Base-by-base conservation (phyloP, 805 yeast genomes). In the Gaillardinia entomophila region DNA sequence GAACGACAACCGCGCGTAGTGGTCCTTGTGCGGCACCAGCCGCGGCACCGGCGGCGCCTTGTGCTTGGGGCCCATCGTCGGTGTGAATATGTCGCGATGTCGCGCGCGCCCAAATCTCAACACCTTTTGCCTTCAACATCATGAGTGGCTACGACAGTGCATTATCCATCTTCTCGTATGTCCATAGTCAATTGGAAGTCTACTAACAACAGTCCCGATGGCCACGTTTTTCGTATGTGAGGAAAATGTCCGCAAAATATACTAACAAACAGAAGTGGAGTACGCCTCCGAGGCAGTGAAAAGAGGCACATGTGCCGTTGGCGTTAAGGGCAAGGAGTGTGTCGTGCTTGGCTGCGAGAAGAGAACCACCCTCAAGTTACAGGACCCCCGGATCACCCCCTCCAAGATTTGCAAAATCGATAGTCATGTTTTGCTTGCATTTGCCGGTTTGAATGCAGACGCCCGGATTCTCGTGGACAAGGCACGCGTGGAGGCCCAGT, bases 71-170 rank as follows among this genome's bases (percentile, higher is more conserved):
- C 22, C 22, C 22, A 19, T 19, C n/a, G n/a, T n/a, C n/a, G n/a
- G n/a, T n/a, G n/a, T n/a, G n/a, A n/a, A n/a, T n/a, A n/a, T n/a
- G n/a, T n/a, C n/a, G n/a, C n/a, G n/a, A n/a, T n/a, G n/a, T n/a
- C n/a, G n/a, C n/a, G n/a, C n/a, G n/a, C n/a, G n/a, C n/a, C n/a
- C n/a, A n/a, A n/a, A n/a, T n/a, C n/a, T n/a, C 22, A 19, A 19
- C 22, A 10, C 10, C 6, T 19, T 19, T 19, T 19, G 22, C 22
- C 22, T 19, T 19, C 22, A 19, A 19, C 10, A 19, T 19, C 22
- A 90, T 90, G 98, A 86, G 96, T 73, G 97, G 98, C 42, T 90
- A 90, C 95, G 98, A 90, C 64, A 79, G 97, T 75, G 98, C 98
- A 36, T 75, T 90, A 51, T 89, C 97, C 41, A 94, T 90, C 60